Evolutionary conservation across 306 rosid genomes (phyloP).

Genomic region (Cicer bijugum): DNA sequence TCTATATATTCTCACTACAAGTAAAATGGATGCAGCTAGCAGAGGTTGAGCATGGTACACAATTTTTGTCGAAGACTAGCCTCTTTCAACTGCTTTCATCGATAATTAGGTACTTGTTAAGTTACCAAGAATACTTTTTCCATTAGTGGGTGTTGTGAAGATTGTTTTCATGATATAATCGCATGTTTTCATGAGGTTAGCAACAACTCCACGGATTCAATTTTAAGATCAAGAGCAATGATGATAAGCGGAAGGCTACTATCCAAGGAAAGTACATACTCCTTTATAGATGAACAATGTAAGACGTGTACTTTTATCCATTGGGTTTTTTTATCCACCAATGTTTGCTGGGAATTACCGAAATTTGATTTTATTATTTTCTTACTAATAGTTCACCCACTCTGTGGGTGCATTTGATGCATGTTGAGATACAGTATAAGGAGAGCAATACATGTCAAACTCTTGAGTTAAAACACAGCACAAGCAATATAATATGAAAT

Average conservation of each 20-base stretch:
- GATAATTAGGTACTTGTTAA: constrained; percentile 64
- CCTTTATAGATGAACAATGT: constrained; percentile 71
- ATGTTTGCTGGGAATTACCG: constrained; percentile 23
- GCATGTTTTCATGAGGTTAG: constrained; percentile 49
- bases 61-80: constrained; percentile 69
- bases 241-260: constrained; percentile 85
- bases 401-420: not conserved
- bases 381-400: constrained; percentile 1
- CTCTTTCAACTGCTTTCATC: constrained; percentile 76
- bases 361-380: constrained; percentile 29
- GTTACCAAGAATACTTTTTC: constrained; percentile 11
- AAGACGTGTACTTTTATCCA: constrained; percentile 48
- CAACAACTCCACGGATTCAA: constrained; percentile 59
- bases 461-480: too few relatives aligned
- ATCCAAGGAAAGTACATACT: constrained; percentile 59
- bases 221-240: constrained; percentile 81
- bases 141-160: constrained; percentile 10
- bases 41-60: constrained; percentile 76
- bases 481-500: too few relatives aligned
- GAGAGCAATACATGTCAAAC: not conserved
- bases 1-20: constrained; percentile 13
- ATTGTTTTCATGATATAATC: constrained; percentile 27
- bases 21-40: constrained; percentile 67
- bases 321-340: constrained; percentile 1
- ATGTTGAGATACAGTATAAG: not conserved